Base-by-base conservation (phyloP, 2,329 filamentous ascomycete species). In the Venturia oleaginea region DNA sequence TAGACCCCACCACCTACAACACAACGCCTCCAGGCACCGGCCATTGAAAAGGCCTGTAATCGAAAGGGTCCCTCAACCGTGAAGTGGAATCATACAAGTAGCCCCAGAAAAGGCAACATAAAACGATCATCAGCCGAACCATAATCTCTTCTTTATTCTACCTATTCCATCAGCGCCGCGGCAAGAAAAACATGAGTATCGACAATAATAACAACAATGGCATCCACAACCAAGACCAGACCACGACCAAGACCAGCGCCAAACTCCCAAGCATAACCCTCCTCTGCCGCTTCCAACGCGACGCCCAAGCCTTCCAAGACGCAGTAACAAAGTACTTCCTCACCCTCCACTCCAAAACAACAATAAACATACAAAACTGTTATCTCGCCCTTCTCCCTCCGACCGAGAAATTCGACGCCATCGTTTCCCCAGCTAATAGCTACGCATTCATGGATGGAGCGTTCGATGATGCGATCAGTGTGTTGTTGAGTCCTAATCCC, bases 401-500 rank as follows among this genome's bases (percentile, higher is more conserved):
- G 0, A 61, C 66, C 0, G 69, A 75, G 10, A 71, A 71, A 37
- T 82, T 81, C 68, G 78, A 83, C 68, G 72, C 79, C 15, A 72
- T 84, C 51, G 80, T 83, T 27, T 84, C 81, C 0, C 82, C 81
- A 0, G 80, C 81, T 51, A 84, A 84, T 68, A 83, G 80, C 1
- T 84, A 83, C 69, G 81, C 76, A 34, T 76, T 77, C 0, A 76
- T 85, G 0, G 81, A 84, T 67, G 82, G 83, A 34, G 80, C 76
- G 59, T 84, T 83, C 67, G 81, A 84, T 70, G 78, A 82, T 67
- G 81, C 81, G 30, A 80, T 84, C 64, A 83, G 81, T 0, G 74
- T 76, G 38, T 75, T 76, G 13, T 78, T 83, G 66, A 78, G 78
- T 1, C 80, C 80, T 65, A 77, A 78, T 0, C 80, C 80, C 0